Evolutionary conservation across 305 asterid species (phyloP).

Genomic region (Fraxinus angustifolia): DNA sequence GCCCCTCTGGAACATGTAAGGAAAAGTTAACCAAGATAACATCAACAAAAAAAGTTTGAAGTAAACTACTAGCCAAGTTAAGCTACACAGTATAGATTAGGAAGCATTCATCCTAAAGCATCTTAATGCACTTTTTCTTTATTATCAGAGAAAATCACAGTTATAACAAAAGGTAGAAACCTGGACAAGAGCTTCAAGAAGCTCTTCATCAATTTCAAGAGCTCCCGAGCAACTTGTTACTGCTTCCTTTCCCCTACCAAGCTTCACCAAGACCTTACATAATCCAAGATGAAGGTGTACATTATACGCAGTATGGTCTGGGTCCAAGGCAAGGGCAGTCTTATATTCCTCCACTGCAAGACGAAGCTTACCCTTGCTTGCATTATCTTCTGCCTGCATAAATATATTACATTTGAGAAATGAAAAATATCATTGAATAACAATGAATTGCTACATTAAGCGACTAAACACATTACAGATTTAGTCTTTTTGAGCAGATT

Average conservation of each 20-base stretch:
- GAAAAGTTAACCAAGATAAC: slow-evolving; percentile 11
- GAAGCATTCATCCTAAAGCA: not conserved
- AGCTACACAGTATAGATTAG: not conserved
- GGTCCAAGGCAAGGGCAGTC: slow-evolving; percentile 81
- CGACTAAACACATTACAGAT: slow-evolving; percentile 45
- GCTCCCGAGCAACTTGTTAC: slow-evolving; percentile 70
- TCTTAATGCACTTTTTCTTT: not conserved
- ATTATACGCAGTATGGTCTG: slow-evolving; percentile 72
- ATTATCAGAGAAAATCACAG: not conserved
- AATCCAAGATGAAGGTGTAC: slow-evolving; percentile 80
- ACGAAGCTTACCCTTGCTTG: slow-evolving; percentile 79
- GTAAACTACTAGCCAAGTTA: not conserved
- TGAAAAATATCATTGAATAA: not conserved
- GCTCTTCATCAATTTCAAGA: slow-evolving; percentile 74
- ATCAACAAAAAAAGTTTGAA: not conserved
- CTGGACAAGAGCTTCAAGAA: slow-evolving; percentile 84
- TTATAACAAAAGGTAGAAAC: slow-evolving; percentile 30
- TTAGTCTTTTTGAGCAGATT: slow-evolving; percentile 81
- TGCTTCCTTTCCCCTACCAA: slow-evolving; percentile 89
- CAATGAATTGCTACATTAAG: not conserved
- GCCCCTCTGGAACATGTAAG: slow-evolving; percentile 57
- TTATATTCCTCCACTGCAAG: slow-evolving; percentile 65
- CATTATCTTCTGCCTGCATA: slow-evolving; percentile 89
- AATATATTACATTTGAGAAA: slow-evolving; percentile 18
- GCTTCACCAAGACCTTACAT: slow-evolving; percentile 84